phyloP scores from a whole-genome alignment of 1,139 yeast species.

The Wickerhamomyces sp. region DNA sequence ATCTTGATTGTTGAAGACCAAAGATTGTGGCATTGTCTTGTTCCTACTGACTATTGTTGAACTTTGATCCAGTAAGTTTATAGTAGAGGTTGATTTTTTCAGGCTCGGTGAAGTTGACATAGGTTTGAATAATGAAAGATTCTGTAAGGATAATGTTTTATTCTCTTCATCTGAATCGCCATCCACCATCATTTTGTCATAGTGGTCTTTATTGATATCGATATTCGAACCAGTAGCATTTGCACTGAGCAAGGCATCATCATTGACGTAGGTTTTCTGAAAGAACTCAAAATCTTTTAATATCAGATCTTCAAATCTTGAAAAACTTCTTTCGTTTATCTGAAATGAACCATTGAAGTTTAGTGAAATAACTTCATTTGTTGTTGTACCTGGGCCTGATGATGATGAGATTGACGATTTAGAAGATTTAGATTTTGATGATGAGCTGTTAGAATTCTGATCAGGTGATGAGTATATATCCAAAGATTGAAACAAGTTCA shows the following conservation, averaged over 20 bases:
- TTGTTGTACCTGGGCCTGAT: neutral
- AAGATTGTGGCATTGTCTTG: too few relatives aligned
- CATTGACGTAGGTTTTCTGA: neutral
- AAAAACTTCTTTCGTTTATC: neutral
- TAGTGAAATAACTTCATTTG: too few relatives aligned
- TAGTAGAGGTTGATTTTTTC: too few relatives aligned
- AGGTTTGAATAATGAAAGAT: neutral
- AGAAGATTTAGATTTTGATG: neutral
- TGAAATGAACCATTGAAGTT: neutral
- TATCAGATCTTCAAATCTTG: neutral
- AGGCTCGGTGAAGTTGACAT: neutral
- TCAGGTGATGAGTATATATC: neutral
- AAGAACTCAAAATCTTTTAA: neutral
- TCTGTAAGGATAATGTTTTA: neutral
- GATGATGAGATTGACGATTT: neutral
- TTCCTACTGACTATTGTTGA: too few relatives aligned
- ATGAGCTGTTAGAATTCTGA: neutral
- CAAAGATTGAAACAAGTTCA: slow-evolving; percentile 9
- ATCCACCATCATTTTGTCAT: too few relatives aligned
- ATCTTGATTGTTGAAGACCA: neutral
- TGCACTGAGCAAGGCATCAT: neutral
- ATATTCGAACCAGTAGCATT: neutral
- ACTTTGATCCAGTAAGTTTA: too few relatives aligned
- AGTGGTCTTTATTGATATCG: too few relatives aligned
- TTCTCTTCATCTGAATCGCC: too few relatives aligned